These are phyloP conservation scores for Penicillium robsamsonii DNA, from an alignment of 495 filamentous ascomycete genomes.

Conservation along the genomic window DNA sequence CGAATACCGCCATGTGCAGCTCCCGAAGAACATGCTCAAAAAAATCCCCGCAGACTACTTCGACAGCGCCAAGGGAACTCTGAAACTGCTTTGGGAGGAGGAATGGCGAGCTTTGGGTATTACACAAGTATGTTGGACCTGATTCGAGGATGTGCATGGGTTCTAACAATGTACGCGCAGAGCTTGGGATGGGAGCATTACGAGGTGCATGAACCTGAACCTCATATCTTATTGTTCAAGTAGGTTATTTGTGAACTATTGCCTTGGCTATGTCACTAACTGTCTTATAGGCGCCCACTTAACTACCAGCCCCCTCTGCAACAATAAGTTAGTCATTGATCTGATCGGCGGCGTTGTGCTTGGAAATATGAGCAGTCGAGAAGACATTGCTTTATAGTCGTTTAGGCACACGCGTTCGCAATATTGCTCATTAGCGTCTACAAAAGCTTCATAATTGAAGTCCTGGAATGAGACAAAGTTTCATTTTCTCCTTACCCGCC, in stretches of 20 bases:
- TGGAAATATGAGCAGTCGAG: constrained; percentile 11
- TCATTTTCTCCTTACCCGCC: constrained; percentile 22
- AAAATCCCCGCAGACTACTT: constrained; percentile 95
- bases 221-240: constrained; percentile 98
- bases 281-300: constrained; percentile 65
- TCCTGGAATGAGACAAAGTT: constrained; percentile 37
- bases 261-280: constrained; percentile 13
- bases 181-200: constrained; percentile 99
- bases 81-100: constrained; percentile 97
- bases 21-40: constrained; percentile 97
- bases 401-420: constrained; percentile 23
- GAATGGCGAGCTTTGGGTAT: constrained; percentile 97
- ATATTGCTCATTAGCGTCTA: constrained; percentile 27
- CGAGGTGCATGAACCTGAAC: constrained; percentile 97
- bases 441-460: constrained; percentile 30
- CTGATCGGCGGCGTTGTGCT: constrained; percentile 15
- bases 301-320: constrained; percentile 75
- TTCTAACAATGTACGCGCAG: constrained; percentile 45
- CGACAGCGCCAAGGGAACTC: constrained; percentile 80
- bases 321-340: constrained; percentile 28
- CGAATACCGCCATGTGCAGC: constrained; percentile 94
- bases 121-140: constrained; percentile 66
- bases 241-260: constrained; percentile 45
- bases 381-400: constrained; percentile 7
- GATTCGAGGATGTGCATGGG: background rate